phyloP scores from a whole-genome alignment of 306 rosid genomes.

The Fragaria vesca region DNA sequence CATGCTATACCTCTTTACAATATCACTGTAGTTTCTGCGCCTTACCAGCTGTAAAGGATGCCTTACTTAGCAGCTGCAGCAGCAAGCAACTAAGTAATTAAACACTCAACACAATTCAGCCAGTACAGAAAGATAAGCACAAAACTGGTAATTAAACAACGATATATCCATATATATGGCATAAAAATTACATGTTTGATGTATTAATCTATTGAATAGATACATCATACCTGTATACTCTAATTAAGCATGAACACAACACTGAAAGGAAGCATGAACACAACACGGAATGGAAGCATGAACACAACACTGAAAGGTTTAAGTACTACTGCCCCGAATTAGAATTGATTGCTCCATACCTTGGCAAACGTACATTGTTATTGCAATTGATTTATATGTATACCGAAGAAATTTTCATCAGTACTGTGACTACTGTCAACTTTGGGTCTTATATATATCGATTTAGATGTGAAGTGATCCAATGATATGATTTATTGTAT shows the following conservation, averaged over 20 bases:
- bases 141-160: constrained; percentile 24
- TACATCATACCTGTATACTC: not conserved
- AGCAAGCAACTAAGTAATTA: constrained; percentile 32
- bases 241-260: not conserved
- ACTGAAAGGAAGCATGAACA: not conserved
- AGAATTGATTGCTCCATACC: not conserved
- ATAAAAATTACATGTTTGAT: not conserved
- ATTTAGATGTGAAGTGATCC: constrained; percentile 7
- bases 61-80: constrained; percentile 53
- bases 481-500: not conserved
- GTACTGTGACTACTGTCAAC: too few species aligned
- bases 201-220: not conserved
- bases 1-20: constrained; percentile 40
- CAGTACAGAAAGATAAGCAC: constrained; percentile 30
- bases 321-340: not conserved
- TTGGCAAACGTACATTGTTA: not conserved
- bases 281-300: not conserved
- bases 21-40: constrained; percentile 50
- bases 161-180: not conserved
- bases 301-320: not conserved
- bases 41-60: constrained; percentile 65
- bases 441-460: not conserved
- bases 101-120: constrained; percentile 37
- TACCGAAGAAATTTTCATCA: not conserved
- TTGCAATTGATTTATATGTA: not conserved